Evolutionary conservation across 2,329 filamentous ascomycete species (phyloP), one percentile per base, ranked within the genome.

Genomic region (Tolypocladium amazonense): DNA sequence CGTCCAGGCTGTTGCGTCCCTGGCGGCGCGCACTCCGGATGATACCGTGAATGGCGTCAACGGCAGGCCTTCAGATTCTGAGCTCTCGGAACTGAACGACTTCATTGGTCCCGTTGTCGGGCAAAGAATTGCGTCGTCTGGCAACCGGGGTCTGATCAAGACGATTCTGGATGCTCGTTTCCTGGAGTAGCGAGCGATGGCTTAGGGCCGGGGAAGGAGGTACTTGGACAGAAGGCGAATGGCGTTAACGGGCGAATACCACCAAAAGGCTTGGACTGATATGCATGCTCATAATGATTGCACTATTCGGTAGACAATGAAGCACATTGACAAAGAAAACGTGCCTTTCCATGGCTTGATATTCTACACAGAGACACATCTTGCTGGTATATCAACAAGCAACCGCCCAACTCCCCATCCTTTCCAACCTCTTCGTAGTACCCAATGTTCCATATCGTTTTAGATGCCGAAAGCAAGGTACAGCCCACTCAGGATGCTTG

Each of bases 81-180:
- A 83, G 58, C 67, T 71, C 0, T 68, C 73, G 8, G 76, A 82
- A 59, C 71, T 85, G 4, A 76, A 76, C 38, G 81, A 82, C 1
- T 85, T 84, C 58, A 67, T 86, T 8, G 83, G 83, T 0, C 76
- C 81, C 7, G 80, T 79, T 50, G 72, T 85, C 3, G 82, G 80
- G n/a, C 72, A 74, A 45, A 76, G 76, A 53, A 73, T 85, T 63
- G 73, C 75, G 0, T 69, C 71, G 33, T 67, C 81, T 11, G 76
- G 74, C 4, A 79, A 82, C 62, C 73, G 76, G 47, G 70, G 72
- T 43, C 68, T 86, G 53, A 79, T 82, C 60, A 74, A 73, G 65
- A 76, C 77, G 3, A 75, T 85, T 15, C 69, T 85, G 56, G 81
- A 84, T 62, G 81, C 82, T n/a, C 76, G 78, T 56, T 76, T 77